Evolutionary conservation across 1,284 basidiomycete genomes (phyloP), one percentile per base, ranked within the genome.

Genomic region (Anthracocystis setariae): DNA sequence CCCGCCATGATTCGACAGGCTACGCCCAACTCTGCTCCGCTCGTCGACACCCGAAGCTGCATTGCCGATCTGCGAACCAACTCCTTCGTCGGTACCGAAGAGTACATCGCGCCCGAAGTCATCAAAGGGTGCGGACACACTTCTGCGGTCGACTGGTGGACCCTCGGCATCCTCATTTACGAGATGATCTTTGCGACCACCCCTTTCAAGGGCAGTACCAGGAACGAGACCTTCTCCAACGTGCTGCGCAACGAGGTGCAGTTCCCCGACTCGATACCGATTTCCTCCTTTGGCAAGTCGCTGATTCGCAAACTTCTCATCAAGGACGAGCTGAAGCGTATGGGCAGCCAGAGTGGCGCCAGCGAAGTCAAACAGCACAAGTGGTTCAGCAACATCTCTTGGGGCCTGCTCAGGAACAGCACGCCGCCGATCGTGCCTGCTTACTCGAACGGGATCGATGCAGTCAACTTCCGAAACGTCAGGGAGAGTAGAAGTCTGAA

Each of bases 171-270:
- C 78, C 88, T 99, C 79, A 93, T 98, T 78, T 97, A 95, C 86
- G 96, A 99, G 86, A 98, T 98, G 96, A 96, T 98, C 85, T 96
- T 91, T 84, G 94, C 93, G 35, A 96, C 93, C 51, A 98, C 96
- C 53, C 96, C 96, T 33, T 98, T 98, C 90, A 99, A 99, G 86
- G 96, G 95, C 40, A 86, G 88, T 47, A 91, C 94, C 85, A 90
- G 96, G 74, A 92, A 92, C 84, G 91, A 94, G 77, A 99, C 96
- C 24, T 99, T 99, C 86, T 87, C 90, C 81, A 98, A 98, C 85
- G 95, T 98, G 81, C 89, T 95, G 78, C 87, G 91, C 82, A 85
- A 92, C 78, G 89, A 93, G 35, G 93, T 97, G 42, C 86, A 88
- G 64, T 98, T 97, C 87, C 90, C 90, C 46, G 94, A 98, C 73